Conservation (phyloP, 1,139 yeast genomes). For the Saccharomyces hybrid region DNA sequence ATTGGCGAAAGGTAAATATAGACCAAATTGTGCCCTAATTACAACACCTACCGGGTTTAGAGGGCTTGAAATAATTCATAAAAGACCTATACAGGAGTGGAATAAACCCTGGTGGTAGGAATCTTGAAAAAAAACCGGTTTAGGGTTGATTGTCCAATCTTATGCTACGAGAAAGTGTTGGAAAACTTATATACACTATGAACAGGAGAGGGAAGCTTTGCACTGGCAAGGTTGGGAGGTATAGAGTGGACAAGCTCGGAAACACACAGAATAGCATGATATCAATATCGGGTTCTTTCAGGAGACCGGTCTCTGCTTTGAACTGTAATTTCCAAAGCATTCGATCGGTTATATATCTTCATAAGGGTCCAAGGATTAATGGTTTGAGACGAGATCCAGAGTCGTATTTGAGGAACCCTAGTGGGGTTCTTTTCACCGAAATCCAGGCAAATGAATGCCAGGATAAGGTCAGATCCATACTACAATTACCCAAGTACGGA, state of each 20-base stretch:
- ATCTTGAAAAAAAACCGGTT: not conserved
- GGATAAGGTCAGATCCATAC: constrained; percentile 18
- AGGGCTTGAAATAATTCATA: not conserved
- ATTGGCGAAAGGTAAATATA: not conserved
- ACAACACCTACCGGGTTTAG: not conserved
- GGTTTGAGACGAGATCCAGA: constrained; percentile 76
- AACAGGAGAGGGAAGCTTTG: not conserved
- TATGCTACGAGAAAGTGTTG: not conserved
- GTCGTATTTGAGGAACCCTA: constrained; percentile 47
- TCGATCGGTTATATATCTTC: constrained; percentile 28
- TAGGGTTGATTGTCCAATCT: not conserved
- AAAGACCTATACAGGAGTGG: not conserved
- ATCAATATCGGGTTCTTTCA: not conserved
- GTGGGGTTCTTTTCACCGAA: constrained; percentile 51
- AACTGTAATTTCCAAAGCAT: not conserved
- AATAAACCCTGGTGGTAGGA: not conserved
- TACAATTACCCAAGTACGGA: constrained; percentile 32
- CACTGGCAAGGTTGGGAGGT: not conserved
- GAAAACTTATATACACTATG: not conserved
- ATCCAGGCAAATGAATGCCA: constrained; percentile 46
- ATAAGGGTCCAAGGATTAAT: constrained; percentile 55
- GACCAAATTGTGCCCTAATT: not conserved
- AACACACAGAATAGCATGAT: not conserved
- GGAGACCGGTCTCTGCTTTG: not conserved
- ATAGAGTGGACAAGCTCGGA: not conserved